Percentiles rank a stretch among this genome's conserved stretches.
These are phyloP conservation scores for Scheffersomyces quercinus DNA, from an alignment of 1,139 yeast genomes.

Conservation along the genomic window DNA sequence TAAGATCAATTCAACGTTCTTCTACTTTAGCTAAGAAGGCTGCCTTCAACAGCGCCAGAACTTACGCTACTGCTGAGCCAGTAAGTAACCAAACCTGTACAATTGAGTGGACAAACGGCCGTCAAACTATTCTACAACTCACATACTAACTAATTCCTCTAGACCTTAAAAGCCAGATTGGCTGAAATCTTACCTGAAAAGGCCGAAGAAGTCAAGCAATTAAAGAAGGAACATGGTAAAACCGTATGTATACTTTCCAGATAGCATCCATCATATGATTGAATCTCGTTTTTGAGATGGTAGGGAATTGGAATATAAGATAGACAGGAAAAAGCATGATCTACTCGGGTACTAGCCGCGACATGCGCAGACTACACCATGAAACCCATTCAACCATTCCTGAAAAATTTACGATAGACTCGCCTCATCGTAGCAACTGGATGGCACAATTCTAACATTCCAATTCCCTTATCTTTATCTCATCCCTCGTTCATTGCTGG, in stretches of 20 bases:
- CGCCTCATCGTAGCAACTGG: too few species aligned
- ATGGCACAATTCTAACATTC: too few species aligned
- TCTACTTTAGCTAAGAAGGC: conserved; percentile 34
- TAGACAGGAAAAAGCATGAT: conserved; percentile 1
- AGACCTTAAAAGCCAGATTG: conserved; percentile 86
- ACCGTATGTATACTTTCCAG: conserved; percentile 49
- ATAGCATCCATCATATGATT: neutral
- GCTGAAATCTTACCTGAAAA: conserved; percentile 90
- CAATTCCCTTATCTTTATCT: too few species aligned
- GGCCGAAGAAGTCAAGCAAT: conserved; percentile 87
- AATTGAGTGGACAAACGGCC: neutral
- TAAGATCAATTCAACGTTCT: conserved; percentile 43
- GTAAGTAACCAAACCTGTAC: conserved; percentile 31
- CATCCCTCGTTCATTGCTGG: too few species aligned
- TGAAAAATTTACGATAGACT: too few species aligned
- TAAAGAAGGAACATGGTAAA: conserved; percentile 86
- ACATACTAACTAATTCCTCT: conserved; percentile 13
- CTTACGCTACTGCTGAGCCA: conserved; percentile 58
- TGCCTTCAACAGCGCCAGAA: conserved; percentile 35
- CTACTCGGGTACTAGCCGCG: neutral
- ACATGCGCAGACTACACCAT: too few species aligned
- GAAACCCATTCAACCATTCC: too few species aligned
- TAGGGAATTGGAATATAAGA: neutral
- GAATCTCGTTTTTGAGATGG: neutral
- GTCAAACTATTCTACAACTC: neutral